These are phyloP conservation scores for Vaccinium macrocarpon DNA, from an alignment of 148 eudicot genomes.

Conservation along the genomic window DNA sequence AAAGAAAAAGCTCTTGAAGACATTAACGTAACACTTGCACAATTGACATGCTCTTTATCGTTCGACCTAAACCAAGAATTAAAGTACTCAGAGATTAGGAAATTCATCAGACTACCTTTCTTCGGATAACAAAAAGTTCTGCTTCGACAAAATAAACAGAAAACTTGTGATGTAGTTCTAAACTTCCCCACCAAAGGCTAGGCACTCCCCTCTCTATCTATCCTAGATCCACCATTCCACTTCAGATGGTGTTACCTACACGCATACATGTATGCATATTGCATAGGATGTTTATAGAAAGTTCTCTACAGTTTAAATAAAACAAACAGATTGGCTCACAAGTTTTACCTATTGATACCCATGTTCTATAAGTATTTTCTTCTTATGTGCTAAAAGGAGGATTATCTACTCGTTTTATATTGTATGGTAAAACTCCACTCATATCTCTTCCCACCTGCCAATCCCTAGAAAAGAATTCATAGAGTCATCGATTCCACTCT, in stretches of 20 bases:
- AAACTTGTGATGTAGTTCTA: too few species aligned
- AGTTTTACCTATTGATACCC: background rate
- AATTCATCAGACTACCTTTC: too few species aligned
- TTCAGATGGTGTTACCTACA: conserved; percentile 6
- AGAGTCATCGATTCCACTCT: conserved; percentile 15
- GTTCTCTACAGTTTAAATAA: too few species aligned
- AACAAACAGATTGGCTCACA: background rate
- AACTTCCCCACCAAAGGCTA: conserved; percentile 5
- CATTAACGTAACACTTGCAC: too few species aligned
- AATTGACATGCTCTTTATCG: too few species aligned
- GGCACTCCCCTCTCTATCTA: conserved; percentile 18
- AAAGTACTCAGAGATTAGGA: too few species aligned
- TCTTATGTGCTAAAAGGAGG: background rate
- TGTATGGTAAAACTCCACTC: conserved; percentile 6
- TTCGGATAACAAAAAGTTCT: background rate
- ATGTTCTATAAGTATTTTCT: background rate
- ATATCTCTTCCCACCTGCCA: conserved; percentile 9
- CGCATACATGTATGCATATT: background rate
- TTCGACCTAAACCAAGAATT: too few species aligned
- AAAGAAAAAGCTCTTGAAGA: too few species aligned
- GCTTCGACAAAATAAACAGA: background rate
- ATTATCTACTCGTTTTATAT: background rate
- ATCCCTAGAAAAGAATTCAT: conserved; percentile 25
- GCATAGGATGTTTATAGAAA: too few species aligned
- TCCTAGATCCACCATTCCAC: background rate